Base-by-base conservation (phyloP, 2,329 filamentous ascomycete species). In the Hypomyces perniciosus region DNA sequence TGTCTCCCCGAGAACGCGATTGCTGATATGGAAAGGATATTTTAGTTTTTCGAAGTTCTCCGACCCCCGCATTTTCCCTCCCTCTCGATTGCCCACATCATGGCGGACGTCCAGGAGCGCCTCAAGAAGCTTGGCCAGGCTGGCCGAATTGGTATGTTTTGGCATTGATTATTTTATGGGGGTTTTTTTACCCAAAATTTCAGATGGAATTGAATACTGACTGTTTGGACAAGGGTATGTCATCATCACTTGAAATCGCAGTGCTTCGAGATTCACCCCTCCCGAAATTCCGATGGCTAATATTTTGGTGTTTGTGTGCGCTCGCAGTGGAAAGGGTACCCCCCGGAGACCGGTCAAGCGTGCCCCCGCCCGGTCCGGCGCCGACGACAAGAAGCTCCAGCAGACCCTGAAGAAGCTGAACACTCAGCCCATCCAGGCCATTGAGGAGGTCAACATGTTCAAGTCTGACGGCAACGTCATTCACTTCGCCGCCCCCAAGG, bases 381-480 rank as follows among this genome's bases (percentile, higher is more conserved):
- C 88, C 74, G 93, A 99, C 72, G 93, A 99, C 86, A 97, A 96
- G 89, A 99, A 99, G 85, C 89, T 99, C 60, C 93, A 99, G 80
- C 84, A 86, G 57, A 79, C 90, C 57, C 83, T 99, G 62, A 99
- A 99, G 88, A 99, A 99, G 87, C 85, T 99, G 74, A 97, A 97
- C 77, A 92, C 95, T 54, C 93, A 99, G 84, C 93, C 93, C 67
- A 97, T 99, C 76, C 91, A 95, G 80, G 90, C 88, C 61, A 99
- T 99, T 67, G 93, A 99, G 85, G 93, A 99, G 81, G 93, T 99
- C 73, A 99, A 99, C 86, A 99, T 99, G 93, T 99, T 99, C 86
- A 99, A 99, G 88, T 87, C 88, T 71, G 93, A 99, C 72, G 93
- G 93, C 74, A 99, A 99, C 75, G 93, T 99, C 74, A 97, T 99